phyloP scores from a whole-genome alignment of 2,329 filamentous ascomycete genomes.

The Colletotrichum lindemuthianum region DNA sequence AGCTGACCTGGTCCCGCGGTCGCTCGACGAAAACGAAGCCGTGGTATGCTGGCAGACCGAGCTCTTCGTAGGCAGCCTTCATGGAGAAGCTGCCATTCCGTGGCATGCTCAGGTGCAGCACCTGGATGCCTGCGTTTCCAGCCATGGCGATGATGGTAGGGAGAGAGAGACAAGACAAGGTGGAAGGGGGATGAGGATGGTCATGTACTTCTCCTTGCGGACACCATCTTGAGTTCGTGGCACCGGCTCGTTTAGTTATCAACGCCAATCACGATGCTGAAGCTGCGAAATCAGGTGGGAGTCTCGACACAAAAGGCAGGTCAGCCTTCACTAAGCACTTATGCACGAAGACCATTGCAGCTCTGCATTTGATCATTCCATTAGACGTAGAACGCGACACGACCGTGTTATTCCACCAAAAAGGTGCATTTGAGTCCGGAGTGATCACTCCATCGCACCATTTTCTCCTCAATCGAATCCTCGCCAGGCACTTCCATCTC shows the following conservation, averaged over 20 bases:
- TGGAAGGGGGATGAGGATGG: too few relatives aligned
- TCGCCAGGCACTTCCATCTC: not conserved
- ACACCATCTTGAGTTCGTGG: too few relatives aligned
- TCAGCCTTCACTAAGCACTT: too few relatives aligned
- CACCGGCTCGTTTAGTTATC: too few relatives aligned
- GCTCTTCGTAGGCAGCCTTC: slow-evolving; percentile 12
- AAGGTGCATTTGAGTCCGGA: slow-evolving; percentile 22
- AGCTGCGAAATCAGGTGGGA: too few relatives aligned
- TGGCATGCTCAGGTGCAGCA: slow-evolving; percentile 5
- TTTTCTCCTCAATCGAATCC: not conserved
- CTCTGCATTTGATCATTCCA: too few relatives aligned
- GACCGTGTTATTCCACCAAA: not conserved
- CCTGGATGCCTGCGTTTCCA: not conserved
- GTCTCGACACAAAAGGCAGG: too few relatives aligned
- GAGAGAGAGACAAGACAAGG: too few relatives aligned
- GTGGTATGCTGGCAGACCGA: not conserved
- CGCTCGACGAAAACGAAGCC: slow-evolving; percentile 1
- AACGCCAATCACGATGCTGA: too few relatives aligned
- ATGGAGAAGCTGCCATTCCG: slow-evolving; percentile 8
- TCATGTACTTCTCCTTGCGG: too few relatives aligned
- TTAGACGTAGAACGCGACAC: not conserved
- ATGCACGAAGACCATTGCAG: too few relatives aligned
- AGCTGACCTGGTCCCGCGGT: slow-evolving; percentile 4
- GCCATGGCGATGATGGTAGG: too few relatives aligned
- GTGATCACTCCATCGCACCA: slow-evolving; percentile 25